phyloP scores from a whole-genome alignment of 495 filamentous ascomycete genomes.

The Chaetomium fimeti region DNA sequence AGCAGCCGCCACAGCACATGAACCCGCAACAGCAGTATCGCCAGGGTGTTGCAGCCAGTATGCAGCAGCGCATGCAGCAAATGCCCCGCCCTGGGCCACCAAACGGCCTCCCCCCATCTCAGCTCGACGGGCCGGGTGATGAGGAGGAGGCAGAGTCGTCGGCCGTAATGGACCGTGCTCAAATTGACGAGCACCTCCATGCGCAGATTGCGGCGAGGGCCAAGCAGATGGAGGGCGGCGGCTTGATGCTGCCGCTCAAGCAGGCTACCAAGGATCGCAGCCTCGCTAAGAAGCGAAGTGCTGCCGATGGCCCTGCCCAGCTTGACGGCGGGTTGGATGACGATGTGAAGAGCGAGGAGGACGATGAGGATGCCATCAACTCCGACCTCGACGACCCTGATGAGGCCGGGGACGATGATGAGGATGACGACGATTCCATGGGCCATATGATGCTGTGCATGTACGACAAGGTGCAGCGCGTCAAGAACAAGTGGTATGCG shows the following conservation, averaged over 20 bases:
- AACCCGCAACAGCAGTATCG: conserved; percentile 41
- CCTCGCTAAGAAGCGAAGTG: conserved; percentile 30
- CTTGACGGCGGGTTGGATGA: conserved; percentile 67
- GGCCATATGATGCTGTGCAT: conserved; percentile 95
- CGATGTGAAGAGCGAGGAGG: conserved; percentile 52
- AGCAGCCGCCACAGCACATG: conserved; percentile 40
- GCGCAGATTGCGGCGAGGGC: conserved; percentile 66
- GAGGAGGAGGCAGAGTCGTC: conserved; percentile 44
- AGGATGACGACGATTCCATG: conserved; percentile 73
- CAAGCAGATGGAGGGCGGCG: conserved; percentile 71
- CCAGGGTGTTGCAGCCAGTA: conserved; percentile 24
- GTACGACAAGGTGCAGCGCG: conserved; percentile 97
- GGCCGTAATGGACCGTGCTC: conserved; percentile 49
- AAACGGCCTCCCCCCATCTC: conserved; percentile 44
- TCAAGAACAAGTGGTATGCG: conserved; percentile 96
- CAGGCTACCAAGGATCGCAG: conserved; percentile 40
- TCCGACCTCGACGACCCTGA: conserved; percentile 96
- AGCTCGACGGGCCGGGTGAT: conserved; percentile 55
- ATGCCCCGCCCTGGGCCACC: conserved; percentile 35
- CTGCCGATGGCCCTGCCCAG: conserved; percentile 45
- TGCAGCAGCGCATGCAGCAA: conserved; percentile 45
- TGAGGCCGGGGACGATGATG: conserved; percentile 72
- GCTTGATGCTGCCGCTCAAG: conserved; percentile 70
- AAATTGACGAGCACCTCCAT: conserved; percentile 61
- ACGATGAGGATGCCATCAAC: conserved; percentile 95